Percentiles rank a stretch among this genome's conserved stretches.
These are phyloP conservation scores for Ustilago xerochloae DNA, from an alignment of 1,284 basidiomycete genomes.

Conservation along the genomic window DNA sequence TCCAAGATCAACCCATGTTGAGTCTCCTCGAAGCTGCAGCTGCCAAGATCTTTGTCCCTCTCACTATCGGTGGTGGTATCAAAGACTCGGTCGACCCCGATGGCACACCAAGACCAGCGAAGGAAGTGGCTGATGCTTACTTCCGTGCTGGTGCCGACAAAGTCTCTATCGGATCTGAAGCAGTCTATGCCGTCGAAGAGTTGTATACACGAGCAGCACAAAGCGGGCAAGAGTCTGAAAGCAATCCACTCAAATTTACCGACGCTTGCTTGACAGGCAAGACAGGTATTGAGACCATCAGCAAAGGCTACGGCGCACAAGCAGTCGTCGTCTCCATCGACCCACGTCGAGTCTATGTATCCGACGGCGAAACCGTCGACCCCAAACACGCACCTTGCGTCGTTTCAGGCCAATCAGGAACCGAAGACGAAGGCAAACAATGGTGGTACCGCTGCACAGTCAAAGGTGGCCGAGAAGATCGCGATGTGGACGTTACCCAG, in stretches of 20 bases:
- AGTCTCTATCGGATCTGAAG: slow-evolving; percentile 94
- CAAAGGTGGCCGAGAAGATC: slow-evolving; percentile 86
- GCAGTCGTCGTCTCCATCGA: slow-evolving; percentile 98
- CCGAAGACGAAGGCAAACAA: slow-evolving; percentile 75
- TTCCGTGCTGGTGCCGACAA: slow-evolving; percentile 98
- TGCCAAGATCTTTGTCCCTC: slow-evolving; percentile 91
- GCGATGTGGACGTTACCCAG: slow-evolving; percentile 92
- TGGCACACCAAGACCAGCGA: slow-evolving; percentile 83
- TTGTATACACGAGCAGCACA: slow-evolving; percentile 77
- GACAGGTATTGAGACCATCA: slow-evolving; percentile 94
- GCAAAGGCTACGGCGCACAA: slow-evolving; percentile 89
- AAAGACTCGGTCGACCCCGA: slow-evolving; percentile 96
- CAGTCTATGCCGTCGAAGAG: slow-evolving; percentile 90
- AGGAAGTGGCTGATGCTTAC: slow-evolving; percentile 95
- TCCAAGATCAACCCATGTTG: slow-evolving; percentile 97
- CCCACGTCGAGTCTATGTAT: slow-evolving; percentile 87
- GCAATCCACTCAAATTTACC: slow-evolving; percentile 50
- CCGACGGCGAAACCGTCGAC: slow-evolving; percentile 71
- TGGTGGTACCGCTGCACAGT: slow-evolving; percentile 99
- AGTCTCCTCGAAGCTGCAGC: slow-evolving; percentile 91
- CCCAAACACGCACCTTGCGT: slow-evolving; percentile 68
- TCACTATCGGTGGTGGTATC: slow-evolving; percentile 98
- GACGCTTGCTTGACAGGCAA: slow-evolving; percentile 63
- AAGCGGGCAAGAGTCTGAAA: slow-evolving; percentile 72
- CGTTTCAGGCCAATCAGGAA: slow-evolving; percentile 68